Conservation (phyloP, 495 filamentous ascomycete species). For the Immersiella caudata region DNA sequence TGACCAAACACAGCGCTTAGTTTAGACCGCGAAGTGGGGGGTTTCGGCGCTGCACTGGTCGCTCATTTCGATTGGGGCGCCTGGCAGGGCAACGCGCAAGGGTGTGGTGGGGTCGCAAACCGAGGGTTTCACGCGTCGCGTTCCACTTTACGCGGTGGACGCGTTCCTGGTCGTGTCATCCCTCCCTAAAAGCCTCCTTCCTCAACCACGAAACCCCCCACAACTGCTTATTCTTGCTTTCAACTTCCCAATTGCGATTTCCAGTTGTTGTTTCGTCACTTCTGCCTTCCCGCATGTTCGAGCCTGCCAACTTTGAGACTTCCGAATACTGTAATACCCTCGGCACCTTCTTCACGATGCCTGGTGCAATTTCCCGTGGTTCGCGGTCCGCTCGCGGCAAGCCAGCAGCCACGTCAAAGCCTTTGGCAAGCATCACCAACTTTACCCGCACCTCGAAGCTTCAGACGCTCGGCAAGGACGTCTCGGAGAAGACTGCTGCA, state of each 20-base stretch:
- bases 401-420: conserved; percentile 23
- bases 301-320: conserved; percentile 4
- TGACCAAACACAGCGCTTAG: neutral
- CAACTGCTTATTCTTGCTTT: conserved; percentile 5
- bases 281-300: conserved; percentile 1
- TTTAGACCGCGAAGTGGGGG: conserved; percentile 7
- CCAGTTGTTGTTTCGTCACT: neutral
- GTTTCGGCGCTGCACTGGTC: neutral
- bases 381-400: conserved; percentile 34
- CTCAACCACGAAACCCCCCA: neutral
- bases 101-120: conserved; percentile 2
- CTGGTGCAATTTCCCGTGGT: conserved; percentile 33
- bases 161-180: conserved; percentile 12
- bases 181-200: conserved; percentile 20
- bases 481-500: conserved; percentile 21
- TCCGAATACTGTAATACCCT: conserved; percentile 11
- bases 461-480: conserved; percentile 38
- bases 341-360: conserved; percentile 31
- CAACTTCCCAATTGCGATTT: neutral
- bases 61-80: conserved; percentile 16
- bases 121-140: conserved; percentile 16
- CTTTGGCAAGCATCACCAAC: conserved; percentile 35
- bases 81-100: neutral
- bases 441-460: conserved; percentile 48
- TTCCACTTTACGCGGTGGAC: conserved; percentile 29